phyloP scores from a whole-genome alignment of 169 alveolate genomes.

The Theileria annulata region DNA sequence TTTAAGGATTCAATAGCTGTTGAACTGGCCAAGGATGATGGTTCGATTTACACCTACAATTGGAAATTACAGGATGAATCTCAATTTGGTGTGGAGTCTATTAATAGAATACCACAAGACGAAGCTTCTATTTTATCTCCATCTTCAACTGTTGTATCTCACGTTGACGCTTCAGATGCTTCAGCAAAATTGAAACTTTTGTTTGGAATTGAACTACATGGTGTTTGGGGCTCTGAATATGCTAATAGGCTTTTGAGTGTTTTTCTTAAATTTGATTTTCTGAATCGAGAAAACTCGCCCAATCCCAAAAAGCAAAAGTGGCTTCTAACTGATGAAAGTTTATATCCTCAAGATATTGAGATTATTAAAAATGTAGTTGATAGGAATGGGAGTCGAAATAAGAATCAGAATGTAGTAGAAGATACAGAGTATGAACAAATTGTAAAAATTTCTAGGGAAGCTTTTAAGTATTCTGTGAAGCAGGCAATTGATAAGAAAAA shows the following conservation, averaged over 20 bases:
- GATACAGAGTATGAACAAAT: conserved; percentile 55
- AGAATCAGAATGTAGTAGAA: conserved; percentile 25
- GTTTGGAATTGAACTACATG: conserved; percentile 74
- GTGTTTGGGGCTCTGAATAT: conserved; percentile 79
- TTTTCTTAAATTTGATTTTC: conserved; percentile 55
- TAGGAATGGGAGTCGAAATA: background rate
- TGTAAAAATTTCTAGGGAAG: conserved; percentile 68
- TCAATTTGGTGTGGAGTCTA: conserved; percentile 69
- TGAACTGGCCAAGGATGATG: conserved; percentile 29
- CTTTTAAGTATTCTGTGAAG: conserved; percentile 69
- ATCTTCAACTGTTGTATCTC: conserved; percentile 44
- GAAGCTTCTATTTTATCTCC: conserved; percentile 74
- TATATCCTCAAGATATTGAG: conserved; percentile 67
- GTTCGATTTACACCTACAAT: conserved; percentile 52
- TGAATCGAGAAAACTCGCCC: conserved; percentile 24
- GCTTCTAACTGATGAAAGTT: conserved; percentile 65
- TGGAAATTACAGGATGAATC: conserved; percentile 71
- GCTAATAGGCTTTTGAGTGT: conserved; percentile 68
- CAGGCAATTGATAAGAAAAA: conserved; percentile 53
- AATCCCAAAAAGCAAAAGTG: conserved; percentile 55
- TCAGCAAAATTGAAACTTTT: conserved; percentile 69
- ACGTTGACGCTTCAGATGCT: conserved; percentile 71
- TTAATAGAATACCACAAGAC: conserved; percentile 57
- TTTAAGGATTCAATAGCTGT: conserved; percentile 33
- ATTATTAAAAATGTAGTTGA: conserved; percentile 15